Base-by-base conservation (phyloP, 139 green algal species). In the Ettlia oleoabundans region DNA sequence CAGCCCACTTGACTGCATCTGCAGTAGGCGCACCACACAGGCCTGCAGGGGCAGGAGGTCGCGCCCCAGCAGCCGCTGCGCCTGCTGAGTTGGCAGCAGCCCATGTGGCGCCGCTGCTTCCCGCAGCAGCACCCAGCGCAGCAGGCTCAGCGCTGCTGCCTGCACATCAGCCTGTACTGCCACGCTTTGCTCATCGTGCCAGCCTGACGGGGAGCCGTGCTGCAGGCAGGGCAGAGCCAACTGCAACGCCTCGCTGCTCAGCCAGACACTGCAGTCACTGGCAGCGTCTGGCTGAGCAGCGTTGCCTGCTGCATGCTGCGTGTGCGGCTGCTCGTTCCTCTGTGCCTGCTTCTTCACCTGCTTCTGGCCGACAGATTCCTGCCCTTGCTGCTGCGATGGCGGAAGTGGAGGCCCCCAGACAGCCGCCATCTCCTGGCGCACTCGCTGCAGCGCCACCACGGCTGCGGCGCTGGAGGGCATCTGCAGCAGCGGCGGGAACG, bases 41-140 rank as follows among this genome's bases (percentile, higher is more conserved):
- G 55, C 68, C 1, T 53, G 67, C 30, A 84, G 79, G 4, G 79
- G 79, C 52, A 73, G 52, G 8, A 84, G 51, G 68, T 84, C 79
- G 2, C 10, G 4, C n/a, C n/a, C 9, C 22, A 84, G 67, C 51
- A 79, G 43, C n/a, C 53, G 28, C 3, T 52, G 30, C 3, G 53
- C 67, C 6, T 8, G 32, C 10, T 51, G 18, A 1, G 0, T 37
- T 5, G 68, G n/a, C 65, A 80, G 37, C 55, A 72, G 51, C 35
- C 52, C 66, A 21, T 19, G 47, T 4, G 66, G 78, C 35, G 51
- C 52, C 0, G 81, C 70, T 10, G 32, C 22, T 55, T 80, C 53
- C 0, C 73, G 81, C 58, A 86, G 81, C 81, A 86, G 65, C 75
- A 80, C 65, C 80, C 80, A 86, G 55, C 82, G 82, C 67, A 78